These are phyloP conservation scores for Dactylella cylindrospora DNA, from an alignment of 2,329 filamentous ascomycete species.

Conservation along the genomic window DNA sequence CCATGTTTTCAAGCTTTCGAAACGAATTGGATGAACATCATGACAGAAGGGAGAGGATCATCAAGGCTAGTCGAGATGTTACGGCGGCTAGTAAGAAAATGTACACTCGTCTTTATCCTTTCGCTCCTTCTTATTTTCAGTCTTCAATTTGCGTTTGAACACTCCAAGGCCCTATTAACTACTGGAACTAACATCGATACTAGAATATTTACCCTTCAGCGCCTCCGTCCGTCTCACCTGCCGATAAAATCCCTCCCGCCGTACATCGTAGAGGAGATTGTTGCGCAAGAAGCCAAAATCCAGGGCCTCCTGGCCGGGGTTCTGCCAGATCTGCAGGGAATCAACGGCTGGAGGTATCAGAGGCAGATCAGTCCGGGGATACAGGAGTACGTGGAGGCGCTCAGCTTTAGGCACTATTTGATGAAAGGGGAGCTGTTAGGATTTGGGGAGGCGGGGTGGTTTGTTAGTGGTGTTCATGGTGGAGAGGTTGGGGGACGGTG, in stretches of 20 bases:
- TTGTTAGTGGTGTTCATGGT: constrained; percentile 49
- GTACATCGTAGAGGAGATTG: constrained; percentile 69
- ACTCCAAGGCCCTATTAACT: not conserved
- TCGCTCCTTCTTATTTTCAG: not conserved
- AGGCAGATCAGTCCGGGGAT: constrained; percentile 74
- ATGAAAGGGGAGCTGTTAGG: constrained; percentile 71
- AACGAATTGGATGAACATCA: constrained; percentile 91
- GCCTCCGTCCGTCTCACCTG: constrained; percentile 12
- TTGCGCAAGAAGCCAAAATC: constrained; percentile 71
- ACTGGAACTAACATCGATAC: constrained; percentile 1
- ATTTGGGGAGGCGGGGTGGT: constrained; percentile 34
- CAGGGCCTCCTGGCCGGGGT: constrained; percentile 67
- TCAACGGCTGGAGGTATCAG: constrained; percentile 81
- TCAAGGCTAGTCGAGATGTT: constrained; percentile 88
- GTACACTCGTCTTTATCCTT: constrained; percentile 55
- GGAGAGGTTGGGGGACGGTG: constrained; percentile 11
- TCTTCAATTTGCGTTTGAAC: not conserved
- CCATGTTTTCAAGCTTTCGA: constrained; percentile 84
- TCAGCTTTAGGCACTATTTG: constrained; percentile 87
- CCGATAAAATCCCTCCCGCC: constrained; percentile 63
- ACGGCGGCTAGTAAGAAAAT: constrained; percentile 97
- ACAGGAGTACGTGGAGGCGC: constrained; percentile 91
- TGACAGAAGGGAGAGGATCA: constrained; percentile 83
- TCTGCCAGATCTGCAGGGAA: constrained; percentile 70
- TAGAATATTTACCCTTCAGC: constrained; percentile 64